Evolutionary conservation across 164 flowering plant species (phyloP).

Genomic region (Vitis vinifera): ASM3070453v1 NC_081818.1:6984001-6984500

Average conservation of each 20-base stretch:
- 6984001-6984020: no score
- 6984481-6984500: no score
- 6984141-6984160: not conserved
- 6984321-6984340: conserved; percentile 14
- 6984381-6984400: no score
- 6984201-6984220: not conserved
- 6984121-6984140: no score
- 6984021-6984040: no score
- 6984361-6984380: not conserved
- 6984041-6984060: no score
- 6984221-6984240: conserved; percentile 12
- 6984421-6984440: not conserved
- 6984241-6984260: conserved; percentile 3
- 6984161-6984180: not conserved
- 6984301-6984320: conserved; percentile 10
- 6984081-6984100: no score
- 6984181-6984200: conserved; percentile 2
- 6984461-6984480: no score
- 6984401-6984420: not conserved
- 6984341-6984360: not conserved
- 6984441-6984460: no score
- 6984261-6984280: conserved; percentile 14
- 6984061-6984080: no score
- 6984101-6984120: no score
- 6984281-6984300: conserved; percentile 4